Conservation (phyloP, 2,329 filamentous ascomycete genomes). For the Spiromastix sp. region DNA sequence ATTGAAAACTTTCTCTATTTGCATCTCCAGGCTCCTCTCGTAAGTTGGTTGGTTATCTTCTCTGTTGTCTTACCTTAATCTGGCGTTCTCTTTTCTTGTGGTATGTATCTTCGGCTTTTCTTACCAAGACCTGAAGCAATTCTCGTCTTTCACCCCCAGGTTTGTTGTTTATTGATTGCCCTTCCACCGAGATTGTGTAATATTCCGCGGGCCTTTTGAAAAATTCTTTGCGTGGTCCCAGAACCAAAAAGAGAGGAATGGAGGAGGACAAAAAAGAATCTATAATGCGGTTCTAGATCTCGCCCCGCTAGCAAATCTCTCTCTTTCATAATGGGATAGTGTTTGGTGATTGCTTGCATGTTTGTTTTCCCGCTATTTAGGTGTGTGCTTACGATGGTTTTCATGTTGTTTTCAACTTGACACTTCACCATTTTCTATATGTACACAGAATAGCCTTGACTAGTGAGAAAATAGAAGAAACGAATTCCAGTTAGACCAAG, state of each 20-base stretch:
- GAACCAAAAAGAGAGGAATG: not conserved
- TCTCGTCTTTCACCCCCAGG: too few relatives aligned
- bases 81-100: conserved; percentile 16
- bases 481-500: too few relatives aligned
- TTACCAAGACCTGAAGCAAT: too few relatives aligned
- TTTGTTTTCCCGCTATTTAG: conserved; percentile 6
- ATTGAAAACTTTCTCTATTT: conserved; percentile 25
- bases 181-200: too few relatives aligned
- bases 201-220: not conserved
- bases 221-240: not conserved
- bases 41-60: conserved; percentile 30
- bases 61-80: conserved; percentile 16
- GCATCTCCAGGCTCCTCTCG: conserved; percentile 21
- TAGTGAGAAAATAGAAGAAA: conserved; percentile 6
- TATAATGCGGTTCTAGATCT: not conserved
- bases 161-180: too few relatives aligned
- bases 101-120: conserved; percentile 24
- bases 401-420: conserved; percentile 14
- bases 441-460: conserved; percentile 9
- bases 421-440: conserved; percentile 7
- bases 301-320: not conserved
- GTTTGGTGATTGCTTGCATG: not conserved
- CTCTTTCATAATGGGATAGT: not conserved
- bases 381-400: conserved; percentile 11
- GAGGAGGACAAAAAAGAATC: not conserved